A percentile compares a stretch with the other conserved stretches of the same genome.
Evolutionary conservation across 495 filamentous ascomycete species (phyloP).

Genomic region (Aspergillus leporis): DNA sequence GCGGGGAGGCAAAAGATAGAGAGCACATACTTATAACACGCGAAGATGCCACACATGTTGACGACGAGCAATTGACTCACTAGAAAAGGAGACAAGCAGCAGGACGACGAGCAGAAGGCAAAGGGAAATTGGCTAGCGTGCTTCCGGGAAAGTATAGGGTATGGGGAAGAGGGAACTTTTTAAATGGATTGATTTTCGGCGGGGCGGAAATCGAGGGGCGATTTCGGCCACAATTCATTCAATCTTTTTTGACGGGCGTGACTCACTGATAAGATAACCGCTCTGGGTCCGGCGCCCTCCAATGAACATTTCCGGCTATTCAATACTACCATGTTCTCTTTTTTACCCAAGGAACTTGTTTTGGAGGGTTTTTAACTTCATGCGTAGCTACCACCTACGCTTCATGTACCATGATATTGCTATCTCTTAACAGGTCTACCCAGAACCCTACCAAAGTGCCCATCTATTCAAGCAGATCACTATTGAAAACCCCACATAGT

Average conservation of each 20-base stretch:
- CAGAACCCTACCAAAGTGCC: background rate
- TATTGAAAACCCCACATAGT: background rate
- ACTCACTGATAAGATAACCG: constrained; percentile 50
- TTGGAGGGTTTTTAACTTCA: too few relatives aligned
- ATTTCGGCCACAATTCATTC: constrained; percentile 39
- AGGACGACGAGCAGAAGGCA: constrained; percentile 15
- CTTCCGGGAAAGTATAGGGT: constrained; percentile 14
- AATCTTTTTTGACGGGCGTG: constrained; percentile 30
- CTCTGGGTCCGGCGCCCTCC: constrained; percentile 2
- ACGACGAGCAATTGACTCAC: constrained; percentile 29
- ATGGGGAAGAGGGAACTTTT: constrained; percentile 34
- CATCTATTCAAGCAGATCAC: background rate
- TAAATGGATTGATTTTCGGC: constrained; percentile 26
- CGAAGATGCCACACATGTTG: constrained; percentile 83
- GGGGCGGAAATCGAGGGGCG: constrained; percentile 40
- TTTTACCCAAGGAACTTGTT: too few relatives aligned
- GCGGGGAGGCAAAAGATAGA: constrained; percentile 16
- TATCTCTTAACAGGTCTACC: background rate
- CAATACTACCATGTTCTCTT: too few relatives aligned
- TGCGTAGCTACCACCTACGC: too few relatives aligned
- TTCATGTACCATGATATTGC: background rate
- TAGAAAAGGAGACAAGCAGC: constrained; percentile 22
- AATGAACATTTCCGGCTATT: background rate
- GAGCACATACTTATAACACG: constrained; percentile 77
- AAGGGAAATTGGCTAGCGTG: constrained; percentile 14